A percentile compares a stretch with the other conserved stretches of the same genome.
Conservation (phyloP, 2,329 filamentous ascomycete genomes). For the Phaeophleospora eucalypticola region DNA sequence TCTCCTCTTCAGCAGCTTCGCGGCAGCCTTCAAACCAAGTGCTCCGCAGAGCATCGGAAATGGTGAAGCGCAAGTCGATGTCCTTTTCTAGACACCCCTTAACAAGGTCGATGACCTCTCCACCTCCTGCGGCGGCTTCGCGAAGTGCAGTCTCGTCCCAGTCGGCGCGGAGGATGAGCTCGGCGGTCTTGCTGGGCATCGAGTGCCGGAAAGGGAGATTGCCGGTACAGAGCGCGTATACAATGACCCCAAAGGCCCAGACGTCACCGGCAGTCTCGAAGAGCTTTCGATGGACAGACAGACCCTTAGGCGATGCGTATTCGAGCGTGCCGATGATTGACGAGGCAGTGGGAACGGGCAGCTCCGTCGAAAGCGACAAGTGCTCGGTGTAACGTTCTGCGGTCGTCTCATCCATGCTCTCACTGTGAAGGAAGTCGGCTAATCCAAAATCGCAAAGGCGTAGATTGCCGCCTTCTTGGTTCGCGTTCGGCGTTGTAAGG, state of each 20-base stretch:
- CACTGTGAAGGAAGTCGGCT: slow-evolving; percentile 61
- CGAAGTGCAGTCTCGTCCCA: slow-evolving; percentile 54
- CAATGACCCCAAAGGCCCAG: slow-evolving; percentile 63
- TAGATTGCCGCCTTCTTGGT: slow-evolving; percentile 51
- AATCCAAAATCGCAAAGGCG: slow-evolving; percentile 67
- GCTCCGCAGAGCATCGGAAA: slow-evolving; percentile 53
- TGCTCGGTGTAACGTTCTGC: slow-evolving; percentile 11
- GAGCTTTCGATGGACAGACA: slow-evolving; percentile 41
- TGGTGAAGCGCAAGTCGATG: slow-evolving; percentile 52
- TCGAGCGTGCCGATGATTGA: slow-evolving; percentile 58
- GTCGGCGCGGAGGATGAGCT: slow-evolving; percentile 56
- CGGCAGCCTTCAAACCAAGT: slow-evolving; percentile 48
- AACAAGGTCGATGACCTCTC: slow-evolving; percentile 54
- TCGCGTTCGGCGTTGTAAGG: slow-evolving; percentile 46
- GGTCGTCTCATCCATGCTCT: slow-evolving; percentile 30
- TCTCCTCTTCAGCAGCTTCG: slow-evolving; percentile 17
- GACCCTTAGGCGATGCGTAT: slow-evolving; percentile 48
- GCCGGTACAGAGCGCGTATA: slow-evolving; percentile 59
- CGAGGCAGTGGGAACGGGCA: slow-evolving; percentile 26
- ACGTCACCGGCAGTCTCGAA: slow-evolving; percentile 58
- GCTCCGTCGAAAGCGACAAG: slow-evolving; percentile 15
- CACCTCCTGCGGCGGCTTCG: slow-evolving; percentile 38
- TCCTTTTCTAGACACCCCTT: slow-evolving; percentile 58
- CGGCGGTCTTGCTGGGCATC: slow-evolving; percentile 55
- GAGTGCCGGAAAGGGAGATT: slow-evolving; percentile 59